A percentile compares a stretch with the other conserved stretches of the same genome.
phyloP scores from a whole-genome alignment of 495 filamentous ascomycete genomes.

The Neurospora sp. region DNA sequence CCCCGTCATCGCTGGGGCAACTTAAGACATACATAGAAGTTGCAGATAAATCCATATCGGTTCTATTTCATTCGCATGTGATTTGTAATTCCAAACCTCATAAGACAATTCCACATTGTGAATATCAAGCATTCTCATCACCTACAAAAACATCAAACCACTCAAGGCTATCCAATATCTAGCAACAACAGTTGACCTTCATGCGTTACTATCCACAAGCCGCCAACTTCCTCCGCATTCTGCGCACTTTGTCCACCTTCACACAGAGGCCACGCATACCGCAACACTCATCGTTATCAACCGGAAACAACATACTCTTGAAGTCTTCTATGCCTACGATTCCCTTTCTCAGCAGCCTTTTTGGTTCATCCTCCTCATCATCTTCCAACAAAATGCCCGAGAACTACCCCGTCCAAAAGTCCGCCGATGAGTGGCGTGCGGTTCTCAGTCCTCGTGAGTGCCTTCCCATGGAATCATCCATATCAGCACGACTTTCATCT shows the following conservation, averaged over 20 bases:
- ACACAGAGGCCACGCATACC: slow-evolving; percentile 16
- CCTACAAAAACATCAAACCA: not conserved
- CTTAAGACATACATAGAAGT: not conserved
- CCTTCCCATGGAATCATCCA: not conserved
- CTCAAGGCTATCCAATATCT: not conserved
- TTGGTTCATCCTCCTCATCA: slow-evolving; percentile 45
- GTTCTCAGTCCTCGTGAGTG: slow-evolving; percentile 61
- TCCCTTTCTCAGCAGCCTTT: slow-evolving; percentile 72
- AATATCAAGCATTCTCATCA: not conserved
- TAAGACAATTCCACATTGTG: not conserved
- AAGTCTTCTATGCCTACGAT: slow-evolving; percentile 53
- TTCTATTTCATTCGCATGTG: not conserved
- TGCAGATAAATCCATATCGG: not conserved
- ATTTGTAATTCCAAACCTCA: not conserved
- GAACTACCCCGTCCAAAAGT: slow-evolving; percentile 70
- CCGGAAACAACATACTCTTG: slow-evolving; percentile 13
- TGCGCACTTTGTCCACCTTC: slow-evolving; percentile 29
- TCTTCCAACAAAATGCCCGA: slow-evolving; percentile 44
- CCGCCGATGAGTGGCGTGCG: slow-evolving; percentile 77
- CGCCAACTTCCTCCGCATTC: slow-evolving; percentile 40
- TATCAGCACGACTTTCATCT: slow-evolving; percentile 3
- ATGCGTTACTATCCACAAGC: slow-evolving; percentile 47
- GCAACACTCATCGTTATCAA: not conserved
- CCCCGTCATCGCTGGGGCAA: not conserved
- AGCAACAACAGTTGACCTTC: slow-evolving; percentile 6